These are phyloP conservation scores for Trifolium subterraneum DNA, from an alignment of 306 rosid genomes.

Conservation along the genomic window DNA sequence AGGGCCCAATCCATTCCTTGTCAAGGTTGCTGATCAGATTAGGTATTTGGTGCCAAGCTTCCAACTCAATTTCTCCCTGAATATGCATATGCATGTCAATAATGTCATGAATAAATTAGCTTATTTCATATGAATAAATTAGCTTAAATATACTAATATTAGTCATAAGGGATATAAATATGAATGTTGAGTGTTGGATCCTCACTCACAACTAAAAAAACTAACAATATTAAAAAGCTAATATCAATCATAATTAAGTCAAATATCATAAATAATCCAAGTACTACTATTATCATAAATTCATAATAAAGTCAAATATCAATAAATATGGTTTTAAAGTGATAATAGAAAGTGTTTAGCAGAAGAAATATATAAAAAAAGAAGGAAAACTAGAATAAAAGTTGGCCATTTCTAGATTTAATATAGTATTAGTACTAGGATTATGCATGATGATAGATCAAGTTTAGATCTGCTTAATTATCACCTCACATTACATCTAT, in stretches of 20 bases:
- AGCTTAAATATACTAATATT: background rate
- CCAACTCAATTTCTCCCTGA: constrained; percentile 15
- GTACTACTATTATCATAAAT: too few relatives aligned
- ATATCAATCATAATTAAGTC: too few relatives aligned
- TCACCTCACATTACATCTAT: constrained; percentile 30
- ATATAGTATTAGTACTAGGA: background rate
- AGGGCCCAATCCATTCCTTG: background rate
- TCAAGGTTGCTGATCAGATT: constrained; percentile 33
- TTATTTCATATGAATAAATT: background rate
- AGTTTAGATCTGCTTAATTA: constrained; percentile 20
- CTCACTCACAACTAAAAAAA: too few relatives aligned
- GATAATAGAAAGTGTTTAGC: background rate
- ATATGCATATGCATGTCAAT: background rate
- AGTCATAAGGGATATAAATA: too few relatives aligned
- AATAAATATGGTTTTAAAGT: background rate
- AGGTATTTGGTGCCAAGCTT: constrained; percentile 26
- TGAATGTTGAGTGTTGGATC: too few relatives aligned
- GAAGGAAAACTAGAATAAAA: background rate
- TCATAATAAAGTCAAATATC: too few relatives aligned
- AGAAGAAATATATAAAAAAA: background rate
- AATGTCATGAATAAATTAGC: background rate
- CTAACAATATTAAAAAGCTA: too few relatives aligned
- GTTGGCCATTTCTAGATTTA: background rate
- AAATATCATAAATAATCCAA: too few relatives aligned
- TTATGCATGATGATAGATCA: constrained; percentile 1